Evolutionary conservation across 1,284 basidiomycete species (phyloP).

Genomic region (Coriolopsis trogii): DNA sequence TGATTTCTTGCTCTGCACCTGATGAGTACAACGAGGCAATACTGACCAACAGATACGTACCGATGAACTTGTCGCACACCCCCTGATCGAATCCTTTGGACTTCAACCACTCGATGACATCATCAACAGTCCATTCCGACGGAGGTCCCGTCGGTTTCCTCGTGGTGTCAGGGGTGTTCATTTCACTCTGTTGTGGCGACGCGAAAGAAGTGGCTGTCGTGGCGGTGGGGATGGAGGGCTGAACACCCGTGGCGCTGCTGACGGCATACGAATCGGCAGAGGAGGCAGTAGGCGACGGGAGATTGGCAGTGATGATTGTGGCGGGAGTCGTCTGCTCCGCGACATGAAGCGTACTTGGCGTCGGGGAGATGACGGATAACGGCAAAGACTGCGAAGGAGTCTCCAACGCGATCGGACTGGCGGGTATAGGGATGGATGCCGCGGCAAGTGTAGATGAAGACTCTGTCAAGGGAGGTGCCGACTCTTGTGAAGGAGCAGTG

Average conservation of each 20-base stretch:
- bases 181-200: slow-evolving; percentile 5
- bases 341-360: slow-evolving; percentile 22
- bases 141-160: slow-evolving; percentile 44
- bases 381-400: slow-evolving; percentile 7
- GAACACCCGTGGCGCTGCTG: slow-evolving; percentile 30
- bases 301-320: slow-evolving; percentile 12
- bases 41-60: slow-evolving; percentile 44
- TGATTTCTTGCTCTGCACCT: slow-evolving; percentile 91
- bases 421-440: slow-evolving; percentile 12
- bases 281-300: slow-evolving; percentile 45
- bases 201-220: slow-evolving; percentile 29
- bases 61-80: slow-evolving; percentile 85
- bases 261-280: slow-evolving; percentile 29
- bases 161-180: slow-evolving; percentile 9
- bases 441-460: not conserved
- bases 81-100: slow-evolving; percentile 84
- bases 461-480: slow-evolving; percentile 3
- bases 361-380: slow-evolving; percentile 23
- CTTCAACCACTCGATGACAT: slow-evolving; percentile 91
- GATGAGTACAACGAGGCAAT: not conserved
- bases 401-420: slow-evolving; percentile 16
- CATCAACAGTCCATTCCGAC: slow-evolving; percentile 84
- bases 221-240: slow-evolving; percentile 32
- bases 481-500: too few relatives aligned
- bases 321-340: slow-evolving; percentile 22